Percentiles rank a stretch among this genome's conserved stretches.
phyloP scores from a whole-genome alignment of 345 rosid genomes.

The Dipteronia dyeriana region DNA sequence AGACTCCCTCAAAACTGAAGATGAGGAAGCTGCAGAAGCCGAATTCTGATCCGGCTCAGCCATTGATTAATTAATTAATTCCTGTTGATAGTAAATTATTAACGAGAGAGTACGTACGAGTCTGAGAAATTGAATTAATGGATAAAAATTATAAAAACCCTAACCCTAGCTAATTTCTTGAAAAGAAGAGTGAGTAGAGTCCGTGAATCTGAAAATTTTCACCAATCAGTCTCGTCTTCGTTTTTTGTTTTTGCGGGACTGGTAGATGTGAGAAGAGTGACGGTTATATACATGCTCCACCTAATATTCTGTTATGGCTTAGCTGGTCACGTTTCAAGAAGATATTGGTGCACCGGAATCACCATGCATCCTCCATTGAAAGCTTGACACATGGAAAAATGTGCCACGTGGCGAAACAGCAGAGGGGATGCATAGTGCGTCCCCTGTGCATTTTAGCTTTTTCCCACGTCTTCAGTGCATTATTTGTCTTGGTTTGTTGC shows the following conservation, averaged over 20 bases:
- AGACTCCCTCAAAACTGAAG: slow-evolving; percentile 31
- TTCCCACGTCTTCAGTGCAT: neutral
- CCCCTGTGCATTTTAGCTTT: too few species aligned
- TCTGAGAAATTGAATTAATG: neutral
- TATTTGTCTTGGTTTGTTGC: neutral
- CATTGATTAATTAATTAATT: slow-evolving; percentile 28
- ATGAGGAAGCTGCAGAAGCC: neutral
- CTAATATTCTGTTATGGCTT: neutral
- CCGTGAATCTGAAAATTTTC: slow-evolving; percentile 31
- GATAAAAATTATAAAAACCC: slow-evolving; percentile 29
- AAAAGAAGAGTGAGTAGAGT: slow-evolving; percentile 24
- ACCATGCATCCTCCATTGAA: too few species aligned
- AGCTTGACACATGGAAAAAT: too few species aligned
- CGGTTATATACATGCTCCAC: neutral
- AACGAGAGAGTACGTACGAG: neutral
- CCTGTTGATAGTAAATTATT: neutral
- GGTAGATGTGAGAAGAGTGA: slow-evolving; percentile 23
- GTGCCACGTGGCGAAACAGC: too few species aligned
- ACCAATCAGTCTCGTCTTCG: slow-evolving; percentile 35
- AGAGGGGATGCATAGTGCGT: too few species aligned
- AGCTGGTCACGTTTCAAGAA: neutral
- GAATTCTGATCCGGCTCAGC: slow-evolving; percentile 48
- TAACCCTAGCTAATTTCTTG: slow-evolving; percentile 4
- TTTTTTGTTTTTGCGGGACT: slow-evolving; percentile 19
- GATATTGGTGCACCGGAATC: too few species aligned